Evolutionary conservation across 345 rosid species (phyloP).

Genomic region (Heritiera fomes): DNA sequence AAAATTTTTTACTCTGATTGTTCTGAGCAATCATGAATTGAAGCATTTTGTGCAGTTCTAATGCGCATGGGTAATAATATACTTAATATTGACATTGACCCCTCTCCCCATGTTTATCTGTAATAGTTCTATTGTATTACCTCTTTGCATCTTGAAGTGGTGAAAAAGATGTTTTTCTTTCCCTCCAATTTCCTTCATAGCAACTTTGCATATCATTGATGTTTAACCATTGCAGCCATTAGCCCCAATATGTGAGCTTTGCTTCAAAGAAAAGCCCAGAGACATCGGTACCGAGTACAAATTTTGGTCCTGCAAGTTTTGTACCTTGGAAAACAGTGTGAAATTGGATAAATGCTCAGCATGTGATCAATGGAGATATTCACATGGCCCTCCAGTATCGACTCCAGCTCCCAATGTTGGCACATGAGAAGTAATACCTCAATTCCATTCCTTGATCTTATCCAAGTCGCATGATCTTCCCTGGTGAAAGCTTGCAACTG

Average conservation of each 20-base stretch:
- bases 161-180: neutral
- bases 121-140: neutral
- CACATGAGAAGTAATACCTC: slow-evolving; percentile 42
- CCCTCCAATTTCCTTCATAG: neutral
- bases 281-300: slow-evolving; percentile 44
- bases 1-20: neutral
- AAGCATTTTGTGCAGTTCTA: neutral
- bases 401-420: slow-evolving; percentile 58
- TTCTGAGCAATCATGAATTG: neutral
- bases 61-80: neutral
- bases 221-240: slow-evolving; percentile 47
- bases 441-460: neutral
- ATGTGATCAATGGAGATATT: slow-evolving; percentile 87
- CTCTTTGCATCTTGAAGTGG: neutral
- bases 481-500: neutral
- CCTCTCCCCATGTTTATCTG: neutral
- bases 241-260: slow-evolving; percentile 69
- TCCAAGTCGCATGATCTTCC: slow-evolving; percentile 5
- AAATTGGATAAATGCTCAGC: slow-evolving; percentile 72
- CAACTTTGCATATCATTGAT: slow-evolving; percentile 3
- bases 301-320: slow-evolving; percentile 74
- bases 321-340: slow-evolving; percentile 64
- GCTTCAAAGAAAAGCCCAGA: slow-evolving; percentile 53
- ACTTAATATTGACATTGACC: neutral
- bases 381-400: slow-evolving; percentile 64